A percentile compares a stretch with the other conserved stretches of the same genome.
phyloP scores from a whole-genome alignment of 2,329 filamentous ascomycete species.

The Corinectria fuckeliana region DNA sequence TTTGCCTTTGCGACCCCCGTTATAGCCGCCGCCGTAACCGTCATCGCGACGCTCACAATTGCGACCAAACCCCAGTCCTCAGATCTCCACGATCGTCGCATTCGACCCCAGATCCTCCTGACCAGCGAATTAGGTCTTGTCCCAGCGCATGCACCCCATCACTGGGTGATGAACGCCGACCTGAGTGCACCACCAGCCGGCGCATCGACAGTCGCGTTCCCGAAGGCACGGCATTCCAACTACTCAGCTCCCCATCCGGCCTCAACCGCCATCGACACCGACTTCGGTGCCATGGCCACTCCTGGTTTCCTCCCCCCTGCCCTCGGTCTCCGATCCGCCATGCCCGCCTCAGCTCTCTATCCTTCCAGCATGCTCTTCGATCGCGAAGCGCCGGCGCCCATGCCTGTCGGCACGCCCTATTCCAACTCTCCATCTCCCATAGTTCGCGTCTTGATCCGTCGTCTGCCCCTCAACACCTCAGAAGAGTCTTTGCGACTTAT shows the following conservation, averaged over 20 bases:
- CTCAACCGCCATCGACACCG: constrained; percentile 31
- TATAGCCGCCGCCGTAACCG: constrained; percentile 12
- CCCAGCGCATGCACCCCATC: constrained; percentile 38
- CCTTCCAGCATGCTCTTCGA: constrained; percentile 46
- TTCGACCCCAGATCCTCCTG: constrained; percentile 24
- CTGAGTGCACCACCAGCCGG: constrained; percentile 31
- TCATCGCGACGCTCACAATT: constrained; percentile 24
- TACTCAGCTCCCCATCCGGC: constrained; percentile 43
- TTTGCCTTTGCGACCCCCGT: constrained; percentile 8
- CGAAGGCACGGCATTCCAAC: constrained; percentile 35
- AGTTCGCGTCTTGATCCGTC: constrained; percentile 58
- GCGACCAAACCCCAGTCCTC: constrained; percentile 23
- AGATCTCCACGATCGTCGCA: constrained; percentile 34
- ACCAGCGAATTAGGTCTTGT: constrained; percentile 27
- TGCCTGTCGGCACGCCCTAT: constrained; percentile 50
- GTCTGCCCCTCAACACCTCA: constrained; percentile 60
- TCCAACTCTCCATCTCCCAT: constrained; percentile 43
- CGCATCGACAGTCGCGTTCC: constrained; percentile 36
- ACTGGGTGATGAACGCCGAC: constrained; percentile 41
- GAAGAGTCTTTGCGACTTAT: constrained; percentile 62
- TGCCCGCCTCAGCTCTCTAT: constrained; percentile 43
- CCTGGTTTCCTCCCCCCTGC: constrained; percentile 50
- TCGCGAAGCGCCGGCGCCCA: constrained; percentile 48
- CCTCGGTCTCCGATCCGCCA: constrained; percentile 47
- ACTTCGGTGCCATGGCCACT: constrained; percentile 50